Evolutionary conservation across 1,139 yeast species (phyloP).

Genomic region (Candida dubliniensis): DNA sequence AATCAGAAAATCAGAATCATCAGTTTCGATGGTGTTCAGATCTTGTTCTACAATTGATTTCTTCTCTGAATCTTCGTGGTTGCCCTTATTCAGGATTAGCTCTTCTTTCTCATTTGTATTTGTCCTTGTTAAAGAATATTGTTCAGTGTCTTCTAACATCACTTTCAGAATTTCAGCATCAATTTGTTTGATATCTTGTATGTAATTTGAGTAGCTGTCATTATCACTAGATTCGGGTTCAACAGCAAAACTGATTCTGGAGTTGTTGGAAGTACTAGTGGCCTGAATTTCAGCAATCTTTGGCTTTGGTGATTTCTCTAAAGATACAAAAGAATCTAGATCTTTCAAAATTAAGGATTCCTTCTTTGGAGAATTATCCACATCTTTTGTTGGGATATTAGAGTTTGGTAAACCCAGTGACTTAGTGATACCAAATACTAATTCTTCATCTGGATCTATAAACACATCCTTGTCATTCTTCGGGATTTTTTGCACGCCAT

Average conservation of each 20-base stretch:
- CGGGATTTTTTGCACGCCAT: background rate
- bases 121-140: background rate
- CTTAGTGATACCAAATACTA: background rate
- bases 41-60: background rate
- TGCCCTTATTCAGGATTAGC: background rate
- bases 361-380: background rate
- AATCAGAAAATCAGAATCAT: background rate
- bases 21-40: background rate
- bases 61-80: background rate
- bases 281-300: conserved; percentile 6
- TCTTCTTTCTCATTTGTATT: background rate
- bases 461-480: background rate
- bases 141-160: background rate
- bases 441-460: background rate
- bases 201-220: conserved; percentile 16
- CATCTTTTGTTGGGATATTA: background rate
- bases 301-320: background rate
- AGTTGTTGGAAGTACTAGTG: conserved; percentile 8
- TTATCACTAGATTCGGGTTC: conserved; percentile 8
- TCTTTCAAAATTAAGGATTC: background rate
- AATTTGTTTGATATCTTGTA: conserved; percentile 20
- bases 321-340: background rate
- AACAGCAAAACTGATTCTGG: conserved; percentile 6
- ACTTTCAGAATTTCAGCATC: conserved; percentile 19
- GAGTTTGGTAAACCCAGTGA: no score